Conservation (phyloP, 176 grass and related monocot genomes). For the Alopecurus myosuroides region DNA sequence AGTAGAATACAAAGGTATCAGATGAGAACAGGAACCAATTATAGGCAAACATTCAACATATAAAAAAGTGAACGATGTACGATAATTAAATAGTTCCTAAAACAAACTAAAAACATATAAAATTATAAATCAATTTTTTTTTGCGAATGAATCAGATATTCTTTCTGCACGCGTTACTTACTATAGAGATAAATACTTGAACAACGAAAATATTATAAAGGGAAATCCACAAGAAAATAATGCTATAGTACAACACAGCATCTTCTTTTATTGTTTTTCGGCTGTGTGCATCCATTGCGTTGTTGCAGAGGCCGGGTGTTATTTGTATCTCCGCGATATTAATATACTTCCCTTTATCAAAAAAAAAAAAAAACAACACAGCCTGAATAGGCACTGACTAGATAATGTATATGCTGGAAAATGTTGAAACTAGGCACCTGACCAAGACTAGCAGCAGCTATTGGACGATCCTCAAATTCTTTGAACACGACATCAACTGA, state of each 20-base stretch:
- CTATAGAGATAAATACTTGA: not conserved
- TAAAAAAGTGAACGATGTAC: not conserved
- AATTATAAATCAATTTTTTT: no score
- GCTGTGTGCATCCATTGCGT: no score
- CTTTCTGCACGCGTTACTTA: not conserved
- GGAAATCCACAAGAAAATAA: conserved; percentile 5
- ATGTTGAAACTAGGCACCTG: conserved; percentile 63
- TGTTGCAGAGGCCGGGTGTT: no score
- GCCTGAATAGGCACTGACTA: not conserved
- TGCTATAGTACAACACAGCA: not conserved
- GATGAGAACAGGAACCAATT: not conserved
- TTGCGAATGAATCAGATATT: no score
- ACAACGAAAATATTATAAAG: not conserved
- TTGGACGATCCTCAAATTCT: conserved; percentile 87
- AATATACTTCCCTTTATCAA: no score
- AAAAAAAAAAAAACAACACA: no score
- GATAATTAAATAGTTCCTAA: not conserved
- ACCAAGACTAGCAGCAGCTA: conserved; percentile 97
- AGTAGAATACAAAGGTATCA: not conserved
- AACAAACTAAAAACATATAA: not conserved
- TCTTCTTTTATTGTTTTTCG: no score
- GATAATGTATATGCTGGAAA: not conserved
- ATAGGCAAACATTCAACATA: not conserved
- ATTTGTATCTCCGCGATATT: no score
- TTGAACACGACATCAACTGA: conserved; percentile 77